Conservation (phyloP, 768 basidiomycete species). For the Coprinopsis cinerea region DNA sequence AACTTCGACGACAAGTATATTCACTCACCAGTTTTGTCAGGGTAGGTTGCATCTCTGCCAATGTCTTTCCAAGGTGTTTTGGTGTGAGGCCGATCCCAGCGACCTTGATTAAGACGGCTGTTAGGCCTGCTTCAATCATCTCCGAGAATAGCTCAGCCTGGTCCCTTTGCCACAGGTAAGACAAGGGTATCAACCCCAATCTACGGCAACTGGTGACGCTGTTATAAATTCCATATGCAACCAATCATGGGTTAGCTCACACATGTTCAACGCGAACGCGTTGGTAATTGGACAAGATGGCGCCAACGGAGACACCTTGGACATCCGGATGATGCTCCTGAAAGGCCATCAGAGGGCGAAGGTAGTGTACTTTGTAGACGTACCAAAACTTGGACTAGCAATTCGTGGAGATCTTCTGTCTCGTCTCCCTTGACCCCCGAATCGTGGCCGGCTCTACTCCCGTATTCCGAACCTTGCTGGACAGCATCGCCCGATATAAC, state of each 20-base stretch:
- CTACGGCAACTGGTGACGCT: slow-evolving; percentile 59
- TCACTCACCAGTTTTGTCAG: slow-evolving; percentile 62
- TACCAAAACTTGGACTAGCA: slow-evolving; percentile 78
- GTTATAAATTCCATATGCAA: not conserved
- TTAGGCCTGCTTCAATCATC: slow-evolving; percentile 78
- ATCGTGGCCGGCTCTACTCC: slow-evolving; percentile 47
- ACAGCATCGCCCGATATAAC: slow-evolving; percentile 79
- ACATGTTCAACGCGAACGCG: slow-evolving; percentile 97
- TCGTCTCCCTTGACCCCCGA: slow-evolving; percentile 72
- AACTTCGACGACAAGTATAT: not conserved
- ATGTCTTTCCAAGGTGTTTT: slow-evolving; percentile 71
- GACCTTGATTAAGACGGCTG: slow-evolving; percentile 88
- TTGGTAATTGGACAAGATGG: slow-evolving; percentile 97
- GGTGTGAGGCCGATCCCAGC: slow-evolving; percentile 86
- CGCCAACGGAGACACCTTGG: slow-evolving; percentile 87
- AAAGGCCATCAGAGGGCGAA: not conserved
- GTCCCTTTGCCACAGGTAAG: slow-evolving; percentile 91
- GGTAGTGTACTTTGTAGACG: not conserved
- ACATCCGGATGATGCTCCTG: slow-evolving; percentile 60
- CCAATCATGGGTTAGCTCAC: slow-evolving; percentile 40
- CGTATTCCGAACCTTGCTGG: slow-evolving; percentile 83
- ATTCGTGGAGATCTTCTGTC: slow-evolving; percentile 83
- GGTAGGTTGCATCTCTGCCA: slow-evolving; percentile 69
- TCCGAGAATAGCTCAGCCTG: slow-evolving; percentile 81
- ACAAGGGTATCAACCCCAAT: slow-evolving; percentile 70